A percentile compares a stretch with the other conserved stretches of the same genome.
Conservation (phyloP, 2,329 filamentous ascomycete species). For the Xylaria sp. region DNA sequence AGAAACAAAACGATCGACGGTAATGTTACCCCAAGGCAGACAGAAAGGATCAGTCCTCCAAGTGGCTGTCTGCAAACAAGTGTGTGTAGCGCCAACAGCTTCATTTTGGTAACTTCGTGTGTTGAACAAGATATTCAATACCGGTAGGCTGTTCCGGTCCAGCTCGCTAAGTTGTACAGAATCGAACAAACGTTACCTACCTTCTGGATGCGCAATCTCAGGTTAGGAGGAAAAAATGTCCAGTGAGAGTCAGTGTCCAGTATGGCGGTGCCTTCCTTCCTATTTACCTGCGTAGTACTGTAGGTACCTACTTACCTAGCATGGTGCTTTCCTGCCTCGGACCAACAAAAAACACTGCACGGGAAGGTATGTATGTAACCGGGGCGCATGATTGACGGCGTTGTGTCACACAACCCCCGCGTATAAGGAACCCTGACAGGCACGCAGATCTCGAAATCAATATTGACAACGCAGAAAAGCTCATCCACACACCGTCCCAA, state of each 20-base stretch:
- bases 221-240: too few species aligned
- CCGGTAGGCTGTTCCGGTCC: too few species aligned
- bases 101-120: constrained; percentile 11
- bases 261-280: too few species aligned
- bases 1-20: background rate
- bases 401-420: background rate
- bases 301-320: too few species aligned
- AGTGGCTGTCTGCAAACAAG: background rate
- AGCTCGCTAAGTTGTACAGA: too few species aligned
- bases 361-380: background rate
- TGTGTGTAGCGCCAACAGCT: background rate
- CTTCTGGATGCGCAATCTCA: too few species aligned
- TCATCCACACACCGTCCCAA: constrained; percentile 2
- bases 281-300: too few species aligned
- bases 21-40: constrained; percentile 8
- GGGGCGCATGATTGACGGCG: background rate
- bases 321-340: too few species aligned
- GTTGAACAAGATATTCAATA: background rate
- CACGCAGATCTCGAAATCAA: constrained; percentile 6
- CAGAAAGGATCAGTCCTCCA: background rate
- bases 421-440: constrained; percentile 7
- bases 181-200: too few species aligned
- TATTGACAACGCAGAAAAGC: constrained; percentile 15
- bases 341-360: too few species aligned
- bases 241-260: too few species aligned